Evolutionary conservation across 805 yeast species (phyloP).

Genomic region (Saccharomycopsis sp.): DNA sequence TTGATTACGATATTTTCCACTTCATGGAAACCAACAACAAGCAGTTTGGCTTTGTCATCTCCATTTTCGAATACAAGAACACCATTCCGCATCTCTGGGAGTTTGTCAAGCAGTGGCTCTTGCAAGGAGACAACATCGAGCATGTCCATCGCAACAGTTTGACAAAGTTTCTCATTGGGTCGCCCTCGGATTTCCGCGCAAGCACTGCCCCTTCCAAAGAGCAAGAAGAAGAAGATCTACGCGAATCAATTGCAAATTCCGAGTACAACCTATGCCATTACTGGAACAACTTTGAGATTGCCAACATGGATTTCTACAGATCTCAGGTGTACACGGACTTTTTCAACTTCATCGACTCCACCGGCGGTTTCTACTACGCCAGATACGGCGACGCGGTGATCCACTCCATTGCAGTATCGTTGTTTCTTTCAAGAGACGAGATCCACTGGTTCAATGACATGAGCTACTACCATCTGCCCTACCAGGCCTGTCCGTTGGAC

Average conservation of each 20-base stretch:
- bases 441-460: slow-evolving; percentile 72
- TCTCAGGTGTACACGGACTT: slow-evolving; percentile 56
- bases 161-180: slow-evolving; percentile 46
- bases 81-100: slow-evolving; percentile 78
- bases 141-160: slow-evolving; percentile 52
- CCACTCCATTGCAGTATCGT: slow-evolving; percentile 70
- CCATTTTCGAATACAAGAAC: slow-evolving; percentile 57
- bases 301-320: slow-evolving; percentile 65
- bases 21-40: slow-evolving; percentile 69
- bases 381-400: slow-evolving; percentile 93
- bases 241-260: slow-evolving; percentile 43
- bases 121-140: slow-evolving; percentile 39
- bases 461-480: slow-evolving; percentile 74
- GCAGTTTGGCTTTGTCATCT: slow-evolving; percentile 68
- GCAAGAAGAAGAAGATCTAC: background rate
- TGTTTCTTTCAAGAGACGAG: slow-evolving; percentile 55
- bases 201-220: background rate
- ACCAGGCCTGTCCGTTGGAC: slow-evolving; percentile 69
- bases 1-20: slow-evolving; percentile 71
- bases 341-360: slow-evolving; percentile 56
- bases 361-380: slow-evolving; percentile 82
- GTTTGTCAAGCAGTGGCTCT: slow-evolving; percentile 53
- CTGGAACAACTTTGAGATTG: slow-evolving; percentile 85
- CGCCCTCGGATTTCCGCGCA: too few relatives aligned
- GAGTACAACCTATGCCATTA: slow-evolving; percentile 79